phyloP scores from a whole-genome alignment of 129 eudicot species.

The Tagetes patula region DNA sequence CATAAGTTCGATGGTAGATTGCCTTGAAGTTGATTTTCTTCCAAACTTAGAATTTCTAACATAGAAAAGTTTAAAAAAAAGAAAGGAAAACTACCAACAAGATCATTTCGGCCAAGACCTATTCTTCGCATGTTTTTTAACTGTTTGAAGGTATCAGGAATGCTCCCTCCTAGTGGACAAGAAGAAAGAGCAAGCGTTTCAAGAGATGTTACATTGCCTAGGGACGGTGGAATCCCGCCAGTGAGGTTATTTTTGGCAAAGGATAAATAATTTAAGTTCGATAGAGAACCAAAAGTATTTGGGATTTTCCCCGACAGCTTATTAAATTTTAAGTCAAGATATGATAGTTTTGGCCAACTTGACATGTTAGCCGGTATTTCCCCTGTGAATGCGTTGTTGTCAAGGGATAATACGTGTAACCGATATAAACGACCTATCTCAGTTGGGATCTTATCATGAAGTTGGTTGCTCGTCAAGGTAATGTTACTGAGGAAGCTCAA shows the following conservation, averaged over 20 bases:
- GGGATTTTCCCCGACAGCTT: slow-evolving; percentile 22
- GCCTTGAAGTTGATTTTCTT: slow-evolving; percentile 27
- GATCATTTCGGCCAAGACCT: not conserved
- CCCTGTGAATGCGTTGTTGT: slow-evolving; percentile 11
- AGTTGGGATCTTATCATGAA: slow-evolving; percentile 26
- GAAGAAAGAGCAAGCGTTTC: not conserved
- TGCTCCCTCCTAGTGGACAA: slow-evolving; percentile 22
- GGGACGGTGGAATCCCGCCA: slow-evolving; percentile 18
- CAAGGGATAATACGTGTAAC: not conserved
- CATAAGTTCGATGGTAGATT: slow-evolving; percentile 28
- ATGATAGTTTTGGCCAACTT: slow-evolving; percentile 13
- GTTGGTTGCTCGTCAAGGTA: not conserved
- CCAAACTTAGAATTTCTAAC: not conserved
- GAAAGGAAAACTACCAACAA: slow-evolving; percentile 29
- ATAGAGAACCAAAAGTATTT: slow-evolving; percentile 3
- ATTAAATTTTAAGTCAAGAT: not conserved
- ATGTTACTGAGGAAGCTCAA: slow-evolving; percentile 21
- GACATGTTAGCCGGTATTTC: slow-evolving; percentile 27
- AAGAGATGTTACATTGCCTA: slow-evolving; percentile 32
- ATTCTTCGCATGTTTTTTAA: slow-evolving; percentile 8
- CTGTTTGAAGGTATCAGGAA: slow-evolving; percentile 27
- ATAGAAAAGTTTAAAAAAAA: slow-evolving; percentile 31
- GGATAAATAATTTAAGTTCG: not conserved
- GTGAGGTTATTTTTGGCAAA: slow-evolving; percentile 3
- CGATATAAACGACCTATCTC: slow-evolving; percentile 18